Base-by-base conservation (phyloP, 805 yeast species). In the Geotrichum ghanense region DNA sequence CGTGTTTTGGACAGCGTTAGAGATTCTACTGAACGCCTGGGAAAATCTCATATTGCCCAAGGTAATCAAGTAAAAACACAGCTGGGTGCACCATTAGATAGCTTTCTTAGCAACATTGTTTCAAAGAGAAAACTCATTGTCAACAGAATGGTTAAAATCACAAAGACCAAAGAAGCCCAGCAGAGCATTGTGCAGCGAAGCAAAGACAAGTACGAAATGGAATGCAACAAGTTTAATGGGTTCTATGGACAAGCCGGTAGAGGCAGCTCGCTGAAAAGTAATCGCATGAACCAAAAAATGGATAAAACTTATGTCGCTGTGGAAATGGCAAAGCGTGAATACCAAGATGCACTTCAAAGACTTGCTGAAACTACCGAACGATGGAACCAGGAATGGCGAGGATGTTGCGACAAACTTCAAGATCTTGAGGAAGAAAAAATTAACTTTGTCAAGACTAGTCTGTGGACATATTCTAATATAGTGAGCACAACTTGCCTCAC, bases 401-500 rank as follows among this genome's bases (percentile, higher is more conserved):
- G 68, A 3, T 71, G 83, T 0, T 73, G 85, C 42, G 76, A 72
- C 52, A 73, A 73, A 50, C 69, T 81, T 51, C 88, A 86, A 62
- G 72, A 67, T 45, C 62, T 83, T 43, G 95, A 86, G 58, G 75
- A 77, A 43, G 87, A 83, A 58, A 73, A 88, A 51, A 75, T 84
- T 46, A 81, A 81, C 55, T 73, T 79, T 51, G 58, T 83, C 48
- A 81, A 84, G 56, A 68, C 81, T 16, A 83, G 79, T 53, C 63
- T 87, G 49, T 87, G 95, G 83, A 82, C 78, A 40, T 85, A 72
- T 57, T 78, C 90, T 42, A 86, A 86, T 62, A 70, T 79, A 34
- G 69, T 83, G 6, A 83, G 92, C 6, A 72, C 85, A 0, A 70
- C 79, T 2, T 87, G 95, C 59, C 89, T 86, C 23, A 75, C 77